phyloP scores from a whole-genome alignment of 2,329 filamentous ascomycete species.

The Graphiopsis chlorocephala region DNA sequence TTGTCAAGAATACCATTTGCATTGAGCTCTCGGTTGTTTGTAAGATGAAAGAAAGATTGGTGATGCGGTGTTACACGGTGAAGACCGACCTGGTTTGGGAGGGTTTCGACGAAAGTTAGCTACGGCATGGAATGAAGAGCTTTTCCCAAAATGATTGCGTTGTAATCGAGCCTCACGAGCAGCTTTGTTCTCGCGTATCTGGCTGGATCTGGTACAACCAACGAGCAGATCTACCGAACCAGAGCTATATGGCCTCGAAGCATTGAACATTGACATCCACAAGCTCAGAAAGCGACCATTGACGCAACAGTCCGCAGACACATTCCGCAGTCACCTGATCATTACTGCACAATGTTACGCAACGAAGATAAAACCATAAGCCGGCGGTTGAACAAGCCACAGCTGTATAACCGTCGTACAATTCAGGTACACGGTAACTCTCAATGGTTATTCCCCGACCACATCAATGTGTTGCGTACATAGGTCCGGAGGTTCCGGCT shows the following conservation, averaged over 20 bases:
- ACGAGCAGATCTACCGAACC: neutral
- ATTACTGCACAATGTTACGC: neutral
- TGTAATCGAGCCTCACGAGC: too few relatives aligned
- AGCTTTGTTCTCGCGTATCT: too few relatives aligned
- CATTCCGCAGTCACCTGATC: neutral
- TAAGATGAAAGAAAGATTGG: slow-evolving; percentile 7
- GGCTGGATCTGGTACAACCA: neutral
- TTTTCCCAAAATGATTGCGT: neutral
- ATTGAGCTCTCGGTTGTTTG: slow-evolving; percentile 2
- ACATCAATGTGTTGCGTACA: neutral
- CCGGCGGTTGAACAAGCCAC: neutral
- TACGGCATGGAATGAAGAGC: neutral
- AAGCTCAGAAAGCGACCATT: neutral
- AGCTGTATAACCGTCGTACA: neutral
- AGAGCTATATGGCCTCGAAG: neutral
- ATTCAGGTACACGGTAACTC: neutral
- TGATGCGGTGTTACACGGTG: neutral
- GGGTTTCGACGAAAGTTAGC: neutral
- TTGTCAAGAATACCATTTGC: neutral
- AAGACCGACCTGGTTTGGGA: neutral
- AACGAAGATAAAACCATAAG: neutral
- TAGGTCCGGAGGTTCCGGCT: neutral
- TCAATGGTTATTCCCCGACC: neutral
- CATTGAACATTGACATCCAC: neutral
- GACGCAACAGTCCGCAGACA: neutral